phyloP scores from a whole-genome alignment of 2,329 filamentous ascomycete species.

The Penicillium corylophilum region DNA sequence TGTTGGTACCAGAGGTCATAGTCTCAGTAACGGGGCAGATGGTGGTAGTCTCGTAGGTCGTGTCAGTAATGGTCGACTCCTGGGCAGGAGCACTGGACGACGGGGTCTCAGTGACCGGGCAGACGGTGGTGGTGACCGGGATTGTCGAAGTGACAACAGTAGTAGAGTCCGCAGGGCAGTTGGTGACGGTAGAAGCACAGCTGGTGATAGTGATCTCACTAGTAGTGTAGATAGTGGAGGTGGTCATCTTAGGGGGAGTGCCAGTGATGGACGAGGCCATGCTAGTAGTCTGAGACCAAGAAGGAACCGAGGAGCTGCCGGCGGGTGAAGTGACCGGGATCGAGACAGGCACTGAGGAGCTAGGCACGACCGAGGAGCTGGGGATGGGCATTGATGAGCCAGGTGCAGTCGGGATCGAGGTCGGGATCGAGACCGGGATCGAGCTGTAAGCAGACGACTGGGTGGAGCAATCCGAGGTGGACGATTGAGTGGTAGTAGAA shows the following conservation, averaged over 20 bases:
- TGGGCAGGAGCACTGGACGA: conserved; percentile 15
- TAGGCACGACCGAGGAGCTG: neutral
- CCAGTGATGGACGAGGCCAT: conserved; percentile 13
- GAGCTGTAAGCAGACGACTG: no score
- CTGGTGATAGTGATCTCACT: conserved; percentile 40
- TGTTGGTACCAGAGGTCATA: conserved; percentile 14
- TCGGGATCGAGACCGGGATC: neutral
- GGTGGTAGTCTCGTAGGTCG: conserved; percentile 16
- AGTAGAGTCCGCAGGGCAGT: conserved; percentile 55
- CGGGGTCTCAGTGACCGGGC: conserved; percentile 39
- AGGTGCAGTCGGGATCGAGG: neutral
- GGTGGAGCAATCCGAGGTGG: no score
- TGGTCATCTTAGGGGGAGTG: conserved; percentile 30
- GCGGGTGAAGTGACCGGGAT: neutral
- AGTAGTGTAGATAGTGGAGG: conserved; percentile 41
- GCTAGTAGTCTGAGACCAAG: conserved; percentile 14
- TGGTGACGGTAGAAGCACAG: conserved; percentile 39
- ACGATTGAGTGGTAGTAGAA: neutral
- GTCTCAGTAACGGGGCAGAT: conserved; percentile 18
- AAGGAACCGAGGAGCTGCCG: neutral
- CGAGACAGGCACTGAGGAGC: neutral
- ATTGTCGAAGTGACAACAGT: conserved; percentile 56
- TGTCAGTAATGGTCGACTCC: conserved; percentile 12
- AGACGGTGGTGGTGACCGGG: conserved; percentile 50
- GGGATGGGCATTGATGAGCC: neutral